Evolutionary conservation across 2,329 filamentous ascomycete species (phyloP).

Genomic region (Trichoderma pleuroti): DNA sequence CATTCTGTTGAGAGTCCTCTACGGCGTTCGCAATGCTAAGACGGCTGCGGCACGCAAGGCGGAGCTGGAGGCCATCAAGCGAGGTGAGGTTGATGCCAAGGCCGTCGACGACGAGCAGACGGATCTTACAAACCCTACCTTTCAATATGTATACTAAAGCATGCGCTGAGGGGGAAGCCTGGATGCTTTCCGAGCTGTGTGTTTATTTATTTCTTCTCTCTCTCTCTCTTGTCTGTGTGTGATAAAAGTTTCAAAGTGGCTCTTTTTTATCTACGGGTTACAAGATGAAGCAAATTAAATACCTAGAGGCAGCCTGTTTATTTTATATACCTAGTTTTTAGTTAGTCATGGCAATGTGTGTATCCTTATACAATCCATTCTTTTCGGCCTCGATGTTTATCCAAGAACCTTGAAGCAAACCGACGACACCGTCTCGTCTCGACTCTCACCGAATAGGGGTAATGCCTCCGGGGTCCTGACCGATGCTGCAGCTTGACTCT

Average conservation of each 20-base stretch:
- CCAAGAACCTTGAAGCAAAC: not conserved
- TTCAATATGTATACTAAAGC: constrained; percentile 25
- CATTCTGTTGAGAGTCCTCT: constrained; percentile 33
- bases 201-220: not conserved
- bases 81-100: constrained; percentile 27
- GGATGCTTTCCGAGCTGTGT: not conserved
- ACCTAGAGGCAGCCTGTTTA: not conserved
- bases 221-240: not conserved
- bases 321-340: constrained; percentile 1
- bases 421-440: not conserved
- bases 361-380: not conserved
- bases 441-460: not conserved
- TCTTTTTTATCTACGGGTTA: not conserved
- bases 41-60: constrained; percentile 34
- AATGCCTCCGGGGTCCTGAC: not conserved
- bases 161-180: not conserved
- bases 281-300: not conserved
- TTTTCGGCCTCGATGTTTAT: not conserved
- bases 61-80: constrained; percentile 31
- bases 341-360: not conserved
- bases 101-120: constrained; percentile 30
- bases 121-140: constrained; percentile 32
- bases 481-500: not conserved
- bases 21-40: constrained; percentile 37
- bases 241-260: not conserved